phyloP scores from a whole-genome alignment of 495 filamentous ascomycete genomes.

The Parachaetomium inaequale region DNA sequence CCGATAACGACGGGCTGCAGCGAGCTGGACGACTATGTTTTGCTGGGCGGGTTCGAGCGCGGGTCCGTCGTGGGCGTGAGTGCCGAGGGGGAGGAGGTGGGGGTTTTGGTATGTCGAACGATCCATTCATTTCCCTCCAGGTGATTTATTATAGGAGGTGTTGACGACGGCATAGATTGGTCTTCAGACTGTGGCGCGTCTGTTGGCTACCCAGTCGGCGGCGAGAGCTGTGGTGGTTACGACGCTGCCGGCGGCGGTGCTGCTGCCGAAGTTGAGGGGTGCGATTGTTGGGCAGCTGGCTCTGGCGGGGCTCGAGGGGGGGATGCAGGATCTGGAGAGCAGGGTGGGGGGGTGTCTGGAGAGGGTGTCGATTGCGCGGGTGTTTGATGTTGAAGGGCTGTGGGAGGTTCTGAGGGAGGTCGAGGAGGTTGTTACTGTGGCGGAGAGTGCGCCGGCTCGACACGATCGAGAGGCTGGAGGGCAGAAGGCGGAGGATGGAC shows the following conservation, averaged over 20 bases:
- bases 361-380: conserved; percentile 50
- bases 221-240: conserved; percentile 36
- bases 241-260: conserved; percentile 27
- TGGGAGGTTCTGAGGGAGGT: conserved; percentile 53
- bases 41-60: conserved; percentile 44
- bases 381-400: conserved; percentile 59
- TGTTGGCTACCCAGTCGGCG: conserved; percentile 19
- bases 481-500: neutral
- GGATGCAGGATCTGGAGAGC: conserved; percentile 11
- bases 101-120: conserved; percentile 38
- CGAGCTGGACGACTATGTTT: conserved; percentile 45
- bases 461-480: neutral
- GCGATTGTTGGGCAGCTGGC: conserved; percentile 30
- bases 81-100: conserved; percentile 36
- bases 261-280: conserved; percentile 36
- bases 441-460: neutral
- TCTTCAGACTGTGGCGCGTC: conserved; percentile 35
- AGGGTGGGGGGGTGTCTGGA: conserved; percentile 42
- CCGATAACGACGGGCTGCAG: conserved; percentile 35
- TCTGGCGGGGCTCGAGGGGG: conserved; percentile 14
- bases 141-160: neutral
- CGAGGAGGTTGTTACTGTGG: conserved; percentile 5
- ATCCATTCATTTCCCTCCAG: neutral
- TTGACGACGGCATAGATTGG: conserved; percentile 28
- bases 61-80: conserved; percentile 51